Percentiles rank a stretch among this genome's conserved stretches.
Conservation (phyloP, 78 protist species). For the Blattamonas nauphoetae region DNA sequence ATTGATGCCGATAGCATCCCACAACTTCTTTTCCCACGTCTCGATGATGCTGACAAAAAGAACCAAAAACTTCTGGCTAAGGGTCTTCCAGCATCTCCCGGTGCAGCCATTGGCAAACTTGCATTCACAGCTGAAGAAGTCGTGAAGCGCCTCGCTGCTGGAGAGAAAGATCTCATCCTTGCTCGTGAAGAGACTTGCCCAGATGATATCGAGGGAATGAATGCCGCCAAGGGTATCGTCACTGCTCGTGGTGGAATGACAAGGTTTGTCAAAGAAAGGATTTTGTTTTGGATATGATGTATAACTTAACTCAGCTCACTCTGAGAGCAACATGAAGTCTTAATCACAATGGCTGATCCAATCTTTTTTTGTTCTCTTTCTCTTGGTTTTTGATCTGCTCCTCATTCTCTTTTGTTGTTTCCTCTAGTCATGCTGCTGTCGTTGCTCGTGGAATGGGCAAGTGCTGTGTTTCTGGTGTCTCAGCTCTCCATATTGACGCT, state of each 20-base stretch:
- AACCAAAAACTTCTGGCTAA: conserved; percentile 6
- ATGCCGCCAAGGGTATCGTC: conserved; percentile 44
- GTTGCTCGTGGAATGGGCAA: conserved; percentile 74
- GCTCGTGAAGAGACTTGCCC: conserved; percentile 68
- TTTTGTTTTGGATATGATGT: too few relatives aligned
- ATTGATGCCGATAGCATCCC: conserved; percentile 34
- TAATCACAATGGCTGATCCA: too few relatives aligned
- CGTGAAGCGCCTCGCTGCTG: background rate
- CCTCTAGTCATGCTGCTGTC: conserved; percentile 63
- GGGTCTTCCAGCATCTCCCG: conserved; percentile 62
- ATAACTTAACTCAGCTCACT: too few relatives aligned
- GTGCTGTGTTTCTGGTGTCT: conserved; percentile 55
- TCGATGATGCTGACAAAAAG: background rate
- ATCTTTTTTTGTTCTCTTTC: background rate
- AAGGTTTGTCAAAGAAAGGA: background rate
- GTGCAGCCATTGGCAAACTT: conserved; percentile 49
- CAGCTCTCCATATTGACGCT: conserved; percentile 26
- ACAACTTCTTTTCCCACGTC: conserved; percentile 19
- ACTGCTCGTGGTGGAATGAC: conserved; percentile 35
- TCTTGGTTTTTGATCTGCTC: background rate
- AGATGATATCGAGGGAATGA: conserved; percentile 69
- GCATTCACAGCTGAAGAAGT: conserved; percentile 37
- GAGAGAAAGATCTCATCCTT: conserved; percentile 34
- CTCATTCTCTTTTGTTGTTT: background rate
- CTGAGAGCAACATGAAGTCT: too few relatives aligned